Conservation (phyloP, 2,329 filamentous ascomycete species). For the Sporothrix luriei region DNA sequence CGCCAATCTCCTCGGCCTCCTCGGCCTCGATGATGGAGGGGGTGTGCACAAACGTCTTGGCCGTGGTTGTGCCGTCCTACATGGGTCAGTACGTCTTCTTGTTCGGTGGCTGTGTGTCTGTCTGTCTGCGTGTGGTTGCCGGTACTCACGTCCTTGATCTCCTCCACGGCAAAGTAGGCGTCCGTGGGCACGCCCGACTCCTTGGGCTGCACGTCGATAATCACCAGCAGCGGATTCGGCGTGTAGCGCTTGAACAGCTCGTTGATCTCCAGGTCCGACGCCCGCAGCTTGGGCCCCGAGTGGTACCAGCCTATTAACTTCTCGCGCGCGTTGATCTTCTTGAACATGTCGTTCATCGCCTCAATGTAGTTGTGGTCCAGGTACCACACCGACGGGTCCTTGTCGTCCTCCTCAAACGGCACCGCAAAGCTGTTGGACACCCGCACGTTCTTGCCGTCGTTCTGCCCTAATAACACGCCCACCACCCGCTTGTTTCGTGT, state of each 20-base stretch:
- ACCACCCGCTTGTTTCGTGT: slow-evolving; percentile 84
- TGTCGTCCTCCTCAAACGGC: slow-evolving; percentile 98
- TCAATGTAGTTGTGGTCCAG: slow-evolving; percentile 99
- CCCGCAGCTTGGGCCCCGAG: slow-evolving; percentile 93
- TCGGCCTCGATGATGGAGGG: slow-evolving; percentile 98
- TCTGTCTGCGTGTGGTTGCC: too few species aligned
- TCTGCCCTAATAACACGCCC: slow-evolving; percentile 90
- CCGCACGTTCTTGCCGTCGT: slow-evolving; percentile 91
- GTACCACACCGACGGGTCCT: slow-evolving; percentile 98
- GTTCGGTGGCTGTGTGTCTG: too few species aligned
- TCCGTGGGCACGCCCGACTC: slow-evolving; percentile 97
- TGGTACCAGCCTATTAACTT: slow-evolving; percentile 99
- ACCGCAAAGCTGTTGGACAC: slow-evolving; percentile 99
- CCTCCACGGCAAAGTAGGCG: slow-evolving; percentile 98
- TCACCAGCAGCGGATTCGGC: slow-evolving; percentile 91
- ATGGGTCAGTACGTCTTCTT: too few species aligned
- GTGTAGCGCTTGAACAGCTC: slow-evolving; percentile 99
- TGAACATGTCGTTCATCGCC: slow-evolving; percentile 99
- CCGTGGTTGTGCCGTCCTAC: slow-evolving; percentile 93
- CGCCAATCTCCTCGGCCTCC: slow-evolving; percentile 97
- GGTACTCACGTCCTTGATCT: slow-evolving; percentile 92
- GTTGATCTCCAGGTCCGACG: slow-evolving; percentile 98
- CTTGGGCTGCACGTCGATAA: slow-evolving; percentile 97
- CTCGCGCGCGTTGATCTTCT: slow-evolving; percentile 98
- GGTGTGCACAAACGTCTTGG: slow-evolving; percentile 97